Base-by-base conservation (phyloP, 225 moss, liverwort and hornwort genomes). In the Sphagnum tenellum region DNA sequence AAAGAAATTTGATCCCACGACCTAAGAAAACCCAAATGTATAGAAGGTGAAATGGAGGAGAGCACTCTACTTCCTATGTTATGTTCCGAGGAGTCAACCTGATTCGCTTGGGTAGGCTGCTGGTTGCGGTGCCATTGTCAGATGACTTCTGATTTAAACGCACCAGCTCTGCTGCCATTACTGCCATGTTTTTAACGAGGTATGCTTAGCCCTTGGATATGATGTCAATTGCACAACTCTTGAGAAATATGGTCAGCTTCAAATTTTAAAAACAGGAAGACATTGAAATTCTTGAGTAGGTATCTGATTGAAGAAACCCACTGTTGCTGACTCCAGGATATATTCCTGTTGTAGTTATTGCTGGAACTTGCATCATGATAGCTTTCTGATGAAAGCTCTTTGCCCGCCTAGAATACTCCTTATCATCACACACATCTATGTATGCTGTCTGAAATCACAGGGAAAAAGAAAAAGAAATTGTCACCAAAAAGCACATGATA, bases 301-400 rank as follows among this genome's bases (percentile, higher is more conserved):
- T 9, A 9, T 8, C 60, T 61, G 44, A 61, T 46, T 44, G 10
- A 9, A 44, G 44, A 61, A 44, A 81, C 89, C 64, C 82, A 92
- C 95, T 81, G 49, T 96, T 96, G 81, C 92, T 92, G 73, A 96
- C 88, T 72, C 95, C 95, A 10, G 95, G 95, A 73, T 96, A 96
- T 60, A 96, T 96, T 82, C 95, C 92, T 5, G 85, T 56, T 52
- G 86, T 92, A 3, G 92, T 90, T 64, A 96, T 66, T 12, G 92
- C 92, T 67, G 95, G 89, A 76, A 92, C 71, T 72, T 77, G 66
- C 7, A 92, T 88, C 53, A 74, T 74, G 9, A 87, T 48, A 50
- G 95, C 95, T 71, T 71, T 74, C n/a, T 90, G 68, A 58, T 96
- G 83, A 69, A 82, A 90, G 62, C 73, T 63, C 79, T 88, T 92